Conservation (phyloP, 768 basidiomycete genomes). For the Suillus ampliporus region DNA sequence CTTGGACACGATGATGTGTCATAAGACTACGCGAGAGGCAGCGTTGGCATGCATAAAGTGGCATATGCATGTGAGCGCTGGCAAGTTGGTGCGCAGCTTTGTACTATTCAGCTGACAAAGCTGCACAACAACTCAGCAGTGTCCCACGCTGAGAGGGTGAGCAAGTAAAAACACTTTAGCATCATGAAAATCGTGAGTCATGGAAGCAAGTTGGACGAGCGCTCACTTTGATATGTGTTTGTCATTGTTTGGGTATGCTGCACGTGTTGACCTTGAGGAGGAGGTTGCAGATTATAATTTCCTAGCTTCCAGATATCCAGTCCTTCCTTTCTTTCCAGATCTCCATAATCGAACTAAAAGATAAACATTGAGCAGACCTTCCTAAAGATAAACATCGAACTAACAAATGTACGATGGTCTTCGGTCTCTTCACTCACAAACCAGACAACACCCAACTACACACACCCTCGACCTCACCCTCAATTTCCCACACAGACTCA, state of each 20-base stretch:
- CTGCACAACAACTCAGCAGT: no score
- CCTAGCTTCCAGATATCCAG: conserved; percentile 1
- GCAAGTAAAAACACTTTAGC: no score
- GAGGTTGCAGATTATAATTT: not conserved
- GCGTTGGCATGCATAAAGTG: no score
- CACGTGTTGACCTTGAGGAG: conserved; percentile 1
- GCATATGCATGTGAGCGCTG: no score
- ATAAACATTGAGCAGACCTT: not conserved
- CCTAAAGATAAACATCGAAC: not conserved
- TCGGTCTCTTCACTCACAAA: conserved; percentile 48
- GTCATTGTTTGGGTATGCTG: not conserved
- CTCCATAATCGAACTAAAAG: not conserved
- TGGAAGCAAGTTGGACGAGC: no score
- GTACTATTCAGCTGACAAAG: no score
- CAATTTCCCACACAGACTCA: conserved; percentile 33
- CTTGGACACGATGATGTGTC: no score
- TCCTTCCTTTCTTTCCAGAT: conserved; percentile 2
- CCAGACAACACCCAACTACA: conserved; percentile 46
- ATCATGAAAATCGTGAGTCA: no score
- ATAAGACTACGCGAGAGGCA: no score
- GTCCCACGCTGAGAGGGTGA: no score
- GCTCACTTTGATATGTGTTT: not conserved
- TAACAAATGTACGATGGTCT: no score
- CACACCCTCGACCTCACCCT: conserved; percentile 53
- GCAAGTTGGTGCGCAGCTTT: no score